Evolutionary conservation across 2,329 filamentous ascomycete genomes (phyloP).

Genomic region (Phaeophleospora eucalypticola): DNA sequence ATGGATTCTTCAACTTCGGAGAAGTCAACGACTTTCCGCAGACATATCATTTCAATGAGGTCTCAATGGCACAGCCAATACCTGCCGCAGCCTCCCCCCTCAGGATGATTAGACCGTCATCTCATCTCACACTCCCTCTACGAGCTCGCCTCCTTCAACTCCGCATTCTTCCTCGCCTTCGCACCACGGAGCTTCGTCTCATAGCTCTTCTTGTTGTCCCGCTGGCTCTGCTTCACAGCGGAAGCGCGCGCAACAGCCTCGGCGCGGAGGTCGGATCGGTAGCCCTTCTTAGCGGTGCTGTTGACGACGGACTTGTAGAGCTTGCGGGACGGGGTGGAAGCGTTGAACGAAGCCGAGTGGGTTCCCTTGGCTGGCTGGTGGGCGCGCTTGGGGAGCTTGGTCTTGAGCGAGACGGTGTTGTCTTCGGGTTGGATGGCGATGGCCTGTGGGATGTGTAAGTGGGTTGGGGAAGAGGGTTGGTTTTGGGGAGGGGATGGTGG

Average conservation of each 20-base stretch:
- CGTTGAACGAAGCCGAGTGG: conserved; percentile 64
- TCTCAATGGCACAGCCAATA: too few relatives aligned
- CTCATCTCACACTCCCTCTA: conserved; percentile 2
- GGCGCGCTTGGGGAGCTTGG: conserved; percentile 72
- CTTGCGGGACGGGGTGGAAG: conserved; percentile 74
- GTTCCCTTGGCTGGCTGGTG: conserved; percentile 69
- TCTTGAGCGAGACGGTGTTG: conserved; percentile 73
- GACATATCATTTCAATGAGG: background rate
- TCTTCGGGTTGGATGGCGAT: conserved; percentile 76
- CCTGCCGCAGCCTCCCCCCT: too few relatives aligned
- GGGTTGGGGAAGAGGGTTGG: conserved; percentile 2
- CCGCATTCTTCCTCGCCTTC: conserved; percentile 28
- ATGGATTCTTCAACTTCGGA: background rate
- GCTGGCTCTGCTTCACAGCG: conserved; percentile 69
- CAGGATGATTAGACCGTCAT: too few relatives aligned
- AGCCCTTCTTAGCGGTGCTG: conserved; percentile 75
- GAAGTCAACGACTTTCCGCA: background rate
- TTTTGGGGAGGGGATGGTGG: conserved; percentile 2
- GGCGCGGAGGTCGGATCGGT: conserved; percentile 57
- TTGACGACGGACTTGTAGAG: conserved; percentile 86
- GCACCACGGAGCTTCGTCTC: conserved; percentile 8
- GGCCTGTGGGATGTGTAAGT: conserved; percentile 53
- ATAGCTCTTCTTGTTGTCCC: conserved; percentile 43
- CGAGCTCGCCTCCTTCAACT: conserved; percentile 12
- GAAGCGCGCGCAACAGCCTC: conserved; percentile 80